These are phyloP conservation scores for Cenococcum geophilum DNA, from an alignment of 495 filamentous ascomycete genomes.

Conservation along the genomic window DNA sequence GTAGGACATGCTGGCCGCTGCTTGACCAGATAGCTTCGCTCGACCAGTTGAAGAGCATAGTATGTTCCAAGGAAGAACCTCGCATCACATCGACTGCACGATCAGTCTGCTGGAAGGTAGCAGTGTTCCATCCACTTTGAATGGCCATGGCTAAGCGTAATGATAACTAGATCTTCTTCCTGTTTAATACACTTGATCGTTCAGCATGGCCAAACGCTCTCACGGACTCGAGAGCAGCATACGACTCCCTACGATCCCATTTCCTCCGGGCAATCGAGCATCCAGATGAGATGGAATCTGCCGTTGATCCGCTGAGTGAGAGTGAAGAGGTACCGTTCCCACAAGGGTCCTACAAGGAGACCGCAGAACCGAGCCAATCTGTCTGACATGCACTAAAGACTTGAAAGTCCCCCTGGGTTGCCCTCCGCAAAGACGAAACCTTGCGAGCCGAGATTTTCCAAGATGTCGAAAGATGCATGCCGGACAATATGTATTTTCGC, in stretches of 20 bases:
- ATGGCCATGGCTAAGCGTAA: not conserved
- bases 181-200: slow-evolving; percentile 64
- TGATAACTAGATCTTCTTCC: slow-evolving; percentile 61
- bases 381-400: slow-evolving; percentile 43
- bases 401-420: slow-evolving; percentile 80
- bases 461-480: slow-evolving; percentile 88
- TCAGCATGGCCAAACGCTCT: slow-evolving; percentile 64
- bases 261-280: slow-evolving; percentile 75
- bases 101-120: slow-evolving; percentile 90
- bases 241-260: slow-evolving; percentile 62
- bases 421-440: slow-evolving; percentile 73
- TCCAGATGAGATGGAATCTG: slow-evolving; percentile 67
- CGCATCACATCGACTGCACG: slow-evolving; percentile 60
- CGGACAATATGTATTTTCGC: slow-evolving; percentile 87
- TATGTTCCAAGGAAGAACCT: slow-evolving; percentile 47
- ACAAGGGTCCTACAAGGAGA: slow-evolving; percentile 1
- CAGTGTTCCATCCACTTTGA: slow-evolving; percentile 16
- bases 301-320: slow-evolving; percentile 78
- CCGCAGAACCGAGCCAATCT: slow-evolving; percentile 12
- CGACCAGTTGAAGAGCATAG: slow-evolving; percentile 57
- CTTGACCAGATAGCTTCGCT: slow-evolving; percentile 38
- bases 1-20: slow-evolving; percentile 34
- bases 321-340: slow-evolving; percentile 60
- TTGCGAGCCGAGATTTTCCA: slow-evolving; percentile 87
- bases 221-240: slow-evolving; percentile 63